Percentiles rank a stretch among this genome's conserved stretches.
These are phyloP conservation scores for Digitaria exilis DNA, from an alignment of 202 grass and related monocot species.

Conservation along the genomic window DNA sequence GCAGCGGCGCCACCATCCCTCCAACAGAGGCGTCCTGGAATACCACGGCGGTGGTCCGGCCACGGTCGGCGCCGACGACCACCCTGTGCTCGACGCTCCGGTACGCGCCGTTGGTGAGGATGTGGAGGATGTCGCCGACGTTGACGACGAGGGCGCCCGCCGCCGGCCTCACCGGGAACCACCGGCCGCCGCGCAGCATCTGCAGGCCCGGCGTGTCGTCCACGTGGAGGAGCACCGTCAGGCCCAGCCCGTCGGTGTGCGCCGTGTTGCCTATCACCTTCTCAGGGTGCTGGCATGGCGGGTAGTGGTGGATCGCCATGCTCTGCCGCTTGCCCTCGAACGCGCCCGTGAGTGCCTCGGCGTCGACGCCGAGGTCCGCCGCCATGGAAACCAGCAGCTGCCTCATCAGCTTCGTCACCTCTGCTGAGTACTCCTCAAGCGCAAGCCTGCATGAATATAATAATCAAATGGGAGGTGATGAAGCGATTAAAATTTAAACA, in stretches of 20 bases:
- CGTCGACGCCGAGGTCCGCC: neutral
- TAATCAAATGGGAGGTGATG: neutral
- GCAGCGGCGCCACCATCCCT: neutral
- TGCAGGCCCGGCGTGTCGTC: constrained; percentile 58
- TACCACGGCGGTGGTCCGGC: neutral
- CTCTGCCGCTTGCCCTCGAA: constrained; percentile 28
- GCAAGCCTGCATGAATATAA: constrained; percentile 15
- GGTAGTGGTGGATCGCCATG: constrained; percentile 49
- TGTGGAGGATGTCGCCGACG: constrained; percentile 50
- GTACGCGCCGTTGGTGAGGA: constrained; percentile 25
- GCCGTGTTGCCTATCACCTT: constrained; percentile 54
- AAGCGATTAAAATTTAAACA: neutral
- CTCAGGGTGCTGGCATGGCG: constrained; percentile 49
- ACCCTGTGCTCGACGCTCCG: constrained; percentile 19
- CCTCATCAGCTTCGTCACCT: constrained; percentile 28
- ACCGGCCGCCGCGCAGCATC: constrained; percentile 40
- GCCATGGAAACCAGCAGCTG: constrained; percentile 45
- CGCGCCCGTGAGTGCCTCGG: constrained; percentile 7
- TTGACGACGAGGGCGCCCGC: constrained; percentile 52
- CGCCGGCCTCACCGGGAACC: constrained; percentile 6
- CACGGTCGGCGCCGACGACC: neutral
- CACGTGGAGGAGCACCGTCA: constrained; percentile 49
- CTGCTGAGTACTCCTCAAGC: constrained; percentile 37
- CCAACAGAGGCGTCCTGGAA: constrained; percentile 21
- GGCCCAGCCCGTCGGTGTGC: constrained; percentile 46